Evolutionary conservation across 2,329 filamentous ascomycete species (phyloP).

Genomic region (Rutstroemia sp.): DNA sequence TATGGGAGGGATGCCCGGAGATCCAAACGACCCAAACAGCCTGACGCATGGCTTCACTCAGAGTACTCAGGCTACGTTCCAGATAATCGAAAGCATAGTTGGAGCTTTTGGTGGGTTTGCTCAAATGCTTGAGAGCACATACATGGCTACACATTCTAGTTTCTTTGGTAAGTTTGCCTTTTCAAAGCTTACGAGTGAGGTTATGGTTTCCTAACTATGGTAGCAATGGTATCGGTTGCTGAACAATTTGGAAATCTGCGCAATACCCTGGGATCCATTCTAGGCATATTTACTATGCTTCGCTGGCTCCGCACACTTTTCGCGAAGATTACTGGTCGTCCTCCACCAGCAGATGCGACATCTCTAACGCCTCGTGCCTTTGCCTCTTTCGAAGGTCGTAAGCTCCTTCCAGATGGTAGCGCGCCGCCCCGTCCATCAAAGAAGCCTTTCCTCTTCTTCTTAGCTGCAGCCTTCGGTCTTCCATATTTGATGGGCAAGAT

Average conservation of each 20-base stretch:
- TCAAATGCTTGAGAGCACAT: conserved; percentile 98
- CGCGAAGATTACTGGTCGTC: conserved; percentile 86
- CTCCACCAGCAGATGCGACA: conserved; percentile 78
- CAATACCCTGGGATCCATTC: conserved; percentile 84
- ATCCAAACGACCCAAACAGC: conserved; percentile 85
- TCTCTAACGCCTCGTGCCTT: conserved; percentile 87
- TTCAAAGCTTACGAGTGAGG: background rate
- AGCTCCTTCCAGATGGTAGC: conserved; percentile 55
- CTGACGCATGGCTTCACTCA: conserved; percentile 93
- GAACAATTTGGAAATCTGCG: conserved; percentile 93
- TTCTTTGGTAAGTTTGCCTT: conserved; percentile 72
- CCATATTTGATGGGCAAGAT: conserved; percentile 97
- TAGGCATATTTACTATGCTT: conserved; percentile 93
- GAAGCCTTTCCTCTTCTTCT: conserved; percentile 94
- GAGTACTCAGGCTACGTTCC: conserved; percentile 92
- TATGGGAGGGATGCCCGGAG: conserved; percentile 44
- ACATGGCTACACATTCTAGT: conserved; percentile 98
- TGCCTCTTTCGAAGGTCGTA: conserved; percentile 74
- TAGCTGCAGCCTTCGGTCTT: conserved; percentile 87
- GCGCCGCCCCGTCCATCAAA: conserved; percentile 65
- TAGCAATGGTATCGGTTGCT: conserved; percentile 95
- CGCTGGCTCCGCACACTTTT: conserved; percentile 89
- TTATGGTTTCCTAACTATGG: conserved; percentile 16
- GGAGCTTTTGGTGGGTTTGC: conserved; percentile 95
- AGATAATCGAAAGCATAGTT: conserved; percentile 96